Conservation (phyloP, 441 rosid species). For the Populus trichocarpa region DNA sequence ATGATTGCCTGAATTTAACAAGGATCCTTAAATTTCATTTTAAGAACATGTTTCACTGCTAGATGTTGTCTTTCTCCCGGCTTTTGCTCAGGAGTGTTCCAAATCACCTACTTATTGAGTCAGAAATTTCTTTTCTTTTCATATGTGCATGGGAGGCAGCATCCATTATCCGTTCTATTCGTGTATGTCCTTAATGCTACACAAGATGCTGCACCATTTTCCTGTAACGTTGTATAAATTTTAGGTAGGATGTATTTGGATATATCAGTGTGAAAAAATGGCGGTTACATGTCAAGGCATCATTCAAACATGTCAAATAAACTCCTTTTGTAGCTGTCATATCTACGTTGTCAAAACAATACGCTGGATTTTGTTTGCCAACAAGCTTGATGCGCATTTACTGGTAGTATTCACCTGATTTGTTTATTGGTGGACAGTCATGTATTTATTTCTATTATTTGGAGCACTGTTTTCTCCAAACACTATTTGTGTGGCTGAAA, state of each 20-base stretch:
- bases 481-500: no score
- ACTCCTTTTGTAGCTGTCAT: neutral
- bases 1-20: slow-evolving; percentile 11
- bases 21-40: neutral
- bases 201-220: slow-evolving; percentile 12
- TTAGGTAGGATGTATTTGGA: slow-evolving; percentile 8
- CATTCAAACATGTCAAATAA: neutral
- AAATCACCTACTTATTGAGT: neutral
- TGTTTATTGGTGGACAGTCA: no score
- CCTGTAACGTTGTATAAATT: slow-evolving; percentile 29
- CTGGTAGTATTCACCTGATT: neutral
- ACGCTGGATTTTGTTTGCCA: neutral
- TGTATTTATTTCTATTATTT: neutral
- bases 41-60: neutral
- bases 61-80: neutral
- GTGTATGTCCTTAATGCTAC: neutral
- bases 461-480: no score
- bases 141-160: neutral
- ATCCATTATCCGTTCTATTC: neutral
- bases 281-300: neutral
- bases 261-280: neutral
- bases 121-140: slow-evolving; percentile 1
- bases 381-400: neutral
- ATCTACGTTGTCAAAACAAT: no score
- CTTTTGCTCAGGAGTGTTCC: neutral